Conservation (phyloP, 164 flowering plant species). For the Pachysandra terminalis region DNA sequence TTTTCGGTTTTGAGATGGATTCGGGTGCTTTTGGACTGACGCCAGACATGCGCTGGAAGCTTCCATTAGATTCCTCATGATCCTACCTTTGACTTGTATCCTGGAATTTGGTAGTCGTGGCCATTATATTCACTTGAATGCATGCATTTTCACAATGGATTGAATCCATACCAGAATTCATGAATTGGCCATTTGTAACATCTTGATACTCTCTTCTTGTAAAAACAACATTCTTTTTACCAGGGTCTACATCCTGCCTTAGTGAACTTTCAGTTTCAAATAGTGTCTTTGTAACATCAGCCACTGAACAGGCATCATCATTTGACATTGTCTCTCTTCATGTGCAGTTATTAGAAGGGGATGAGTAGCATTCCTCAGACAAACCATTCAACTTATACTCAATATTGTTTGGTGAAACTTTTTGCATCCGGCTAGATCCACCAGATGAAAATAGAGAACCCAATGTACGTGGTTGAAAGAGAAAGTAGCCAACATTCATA, state of each 20-base stretch:
- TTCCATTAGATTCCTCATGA: slow-evolving; percentile 21
- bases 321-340: slow-evolving; percentile 30
- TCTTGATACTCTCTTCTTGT: slow-evolving; percentile 18
- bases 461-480: slow-evolving; percentile 66
- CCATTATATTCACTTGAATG: slow-evolving; percentile 12
- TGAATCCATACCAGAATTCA: no score
- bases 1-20: slow-evolving; percentile 47
- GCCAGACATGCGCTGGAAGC: slow-evolving; percentile 22
- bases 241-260: slow-evolving; percentile 19
- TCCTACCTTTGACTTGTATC: slow-evolving; percentile 25
- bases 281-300: slow-evolving; percentile 32
- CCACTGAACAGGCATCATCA: slow-evolving; percentile 48
- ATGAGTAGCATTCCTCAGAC: slow-evolving; percentile 31
- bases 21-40: slow-evolving; percentile 27
- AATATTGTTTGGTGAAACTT: no score
- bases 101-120: slow-evolving; percentile 16
- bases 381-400: no score
- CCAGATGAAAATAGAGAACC: slow-evolving; percentile 59
- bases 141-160: no score
- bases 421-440: no score
- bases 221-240: slow-evolving; percentile 7
- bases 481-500: slow-evolving; percentile 45
- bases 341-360: slow-evolving; percentile 29
- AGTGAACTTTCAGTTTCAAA: no score
- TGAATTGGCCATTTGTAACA: slow-evolving; percentile 14